Percentiles rank a stretch among this genome's conserved stretches.
Conservation (phyloP, 768 basidiomycete species). For the Strobilomyces echinocephalus region DNA sequence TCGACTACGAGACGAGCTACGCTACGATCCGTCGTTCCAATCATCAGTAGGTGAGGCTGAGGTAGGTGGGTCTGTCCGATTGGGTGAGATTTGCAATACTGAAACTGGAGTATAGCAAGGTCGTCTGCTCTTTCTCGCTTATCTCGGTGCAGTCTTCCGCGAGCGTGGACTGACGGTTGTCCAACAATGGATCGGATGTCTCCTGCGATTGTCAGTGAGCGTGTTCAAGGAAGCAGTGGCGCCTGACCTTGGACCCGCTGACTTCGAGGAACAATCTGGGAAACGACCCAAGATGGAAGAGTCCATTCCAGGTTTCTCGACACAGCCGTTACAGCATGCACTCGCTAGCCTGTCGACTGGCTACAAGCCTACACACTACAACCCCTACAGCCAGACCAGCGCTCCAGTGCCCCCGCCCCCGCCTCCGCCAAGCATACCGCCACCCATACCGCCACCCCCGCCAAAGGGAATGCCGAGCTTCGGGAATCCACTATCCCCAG, state of each 20-base stretch:
- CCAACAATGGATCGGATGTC: slow-evolving; percentile 52
- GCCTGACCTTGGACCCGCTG: slow-evolving; percentile 19
- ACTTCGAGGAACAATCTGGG: slow-evolving; percentile 27
- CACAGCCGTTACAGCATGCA: slow-evolving; percentile 22
- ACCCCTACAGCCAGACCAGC: slow-evolving; percentile 22
- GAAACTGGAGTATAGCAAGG: slow-evolving; percentile 43
- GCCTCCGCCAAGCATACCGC: slow-evolving; percentile 28
- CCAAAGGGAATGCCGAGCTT: slow-evolving; percentile 27
- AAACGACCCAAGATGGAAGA: slow-evolving; percentile 31
- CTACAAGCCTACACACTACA: slow-evolving; percentile 28
- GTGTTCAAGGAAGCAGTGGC: slow-evolving; percentile 14
- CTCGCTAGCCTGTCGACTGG: slow-evolving; percentile 9
- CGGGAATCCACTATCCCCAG: slow-evolving; percentile 58
- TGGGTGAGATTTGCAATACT: slow-evolving; percentile 12
- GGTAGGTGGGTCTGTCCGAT: slow-evolving; percentile 32
- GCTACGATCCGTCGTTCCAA: slow-evolving; percentile 30
- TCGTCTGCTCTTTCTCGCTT: slow-evolving; percentile 55
- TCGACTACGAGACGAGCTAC: slow-evolving; percentile 31
- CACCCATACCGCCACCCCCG: slow-evolving; percentile 35
- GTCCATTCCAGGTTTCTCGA: slow-evolving; percentile 29
- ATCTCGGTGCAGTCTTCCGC: slow-evolving; percentile 59
- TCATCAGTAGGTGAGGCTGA: slow-evolving; percentile 25
- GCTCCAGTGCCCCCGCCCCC: slow-evolving; percentile 14
- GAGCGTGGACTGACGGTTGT: slow-evolving; percentile 50
- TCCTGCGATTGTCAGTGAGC: slow-evolving; percentile 27